Percentiles rank a stretch among this genome's conserved stretches.
Evolutionary conservation across 2,329 filamentous ascomycete genomes (phyloP).

Genomic region (Penicillium sp.): DNA sequence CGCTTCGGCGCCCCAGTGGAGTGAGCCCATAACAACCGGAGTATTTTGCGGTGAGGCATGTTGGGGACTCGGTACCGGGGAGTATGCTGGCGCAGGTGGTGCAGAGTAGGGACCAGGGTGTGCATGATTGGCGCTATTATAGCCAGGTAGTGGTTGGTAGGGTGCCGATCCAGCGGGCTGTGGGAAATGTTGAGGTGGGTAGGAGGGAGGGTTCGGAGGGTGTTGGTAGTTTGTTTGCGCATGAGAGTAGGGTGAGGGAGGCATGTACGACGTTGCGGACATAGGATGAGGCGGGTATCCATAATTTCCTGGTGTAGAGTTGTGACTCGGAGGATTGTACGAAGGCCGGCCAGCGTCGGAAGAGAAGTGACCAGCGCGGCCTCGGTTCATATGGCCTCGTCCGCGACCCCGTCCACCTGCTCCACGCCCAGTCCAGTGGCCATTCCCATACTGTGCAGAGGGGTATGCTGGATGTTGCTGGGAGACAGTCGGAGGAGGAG

Average conservation of each 20-base stretch:
- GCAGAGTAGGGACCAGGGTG: slow-evolving; percentile 22
- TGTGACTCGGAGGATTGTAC: slow-evolving; percentile 26
- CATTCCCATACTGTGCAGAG: slow-evolving; percentile 24
- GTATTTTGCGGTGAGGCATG: slow-evolving; percentile 24
- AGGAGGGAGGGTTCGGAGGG: slow-evolving; percentile 21
- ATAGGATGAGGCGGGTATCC: slow-evolving; percentile 30
- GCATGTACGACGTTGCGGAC: slow-evolving; percentile 25
- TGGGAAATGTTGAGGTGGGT: slow-evolving; percentile 25
- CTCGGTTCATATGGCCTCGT: slow-evolving; percentile 35
- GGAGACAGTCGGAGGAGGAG: slow-evolving; percentile 32
- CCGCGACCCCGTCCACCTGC: slow-evolving; percentile 34
- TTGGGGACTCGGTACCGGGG: slow-evolving; percentile 20
- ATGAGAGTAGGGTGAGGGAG: slow-evolving; percentile 27
- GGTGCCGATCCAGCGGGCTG: slow-evolving; percentile 24
- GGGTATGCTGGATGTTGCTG: slow-evolving; percentile 23
- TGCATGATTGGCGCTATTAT: slow-evolving; percentile 26
- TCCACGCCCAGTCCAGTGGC: slow-evolving; percentile 28
- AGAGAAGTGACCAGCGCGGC: slow-evolving; percentile 22
- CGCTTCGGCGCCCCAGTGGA: slow-evolving; percentile 55
- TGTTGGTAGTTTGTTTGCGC: slow-evolving; percentile 25
- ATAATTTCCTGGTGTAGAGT: slow-evolving; percentile 32
- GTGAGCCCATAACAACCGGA: slow-evolving; percentile 54
- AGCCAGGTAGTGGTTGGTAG: slow-evolving; percentile 29
- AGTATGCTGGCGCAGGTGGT: slow-evolving; percentile 14
- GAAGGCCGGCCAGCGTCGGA: slow-evolving; percentile 16